A percentile compares a stretch with the other conserved stretches of the same genome.
These are phyloP conservation scores for Pittosporum tobira DNA, from an alignment of 129 eudicot species.

Conservation along the genomic window DNA sequence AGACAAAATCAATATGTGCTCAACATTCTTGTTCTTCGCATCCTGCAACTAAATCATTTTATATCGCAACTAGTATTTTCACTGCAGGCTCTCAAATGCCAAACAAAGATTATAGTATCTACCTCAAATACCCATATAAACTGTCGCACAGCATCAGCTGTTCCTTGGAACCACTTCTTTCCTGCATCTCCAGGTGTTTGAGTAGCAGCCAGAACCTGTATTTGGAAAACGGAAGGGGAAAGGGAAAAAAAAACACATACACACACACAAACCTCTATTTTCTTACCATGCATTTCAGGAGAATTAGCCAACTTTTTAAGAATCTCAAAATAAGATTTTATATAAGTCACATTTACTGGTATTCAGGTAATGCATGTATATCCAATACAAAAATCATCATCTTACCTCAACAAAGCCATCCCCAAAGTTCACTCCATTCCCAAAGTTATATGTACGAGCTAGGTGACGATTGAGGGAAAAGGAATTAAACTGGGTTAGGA, in stretches of 20 bases:
- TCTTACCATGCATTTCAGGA: no score
- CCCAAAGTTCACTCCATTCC: conserved; percentile 86
- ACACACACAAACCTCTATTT: no score
- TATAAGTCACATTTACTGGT: no score
- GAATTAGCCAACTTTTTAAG: neutral
- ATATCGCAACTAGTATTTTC: no score
- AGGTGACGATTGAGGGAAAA: conserved; percentile 94
- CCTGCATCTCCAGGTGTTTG: conserved; percentile 88
- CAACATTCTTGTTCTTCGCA: conserved; percentile 82
- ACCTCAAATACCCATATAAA: conserved; percentile 96
- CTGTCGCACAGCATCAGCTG: conserved; percentile 95
- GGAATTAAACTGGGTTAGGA: conserved; percentile 87
- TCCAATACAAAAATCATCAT: no score
- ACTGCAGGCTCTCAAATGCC: no score
- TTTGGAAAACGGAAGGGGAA: no score
- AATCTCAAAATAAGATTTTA: no score
- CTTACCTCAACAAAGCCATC: conserved; percentile 94
- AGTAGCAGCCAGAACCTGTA: conserved; percentile 91
- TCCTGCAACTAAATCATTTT: conserved; percentile 36
- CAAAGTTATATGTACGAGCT: conserved; percentile 84
- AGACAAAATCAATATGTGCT: conserved; percentile 69
- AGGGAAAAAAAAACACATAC: no score
- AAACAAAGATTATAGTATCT: neutral
- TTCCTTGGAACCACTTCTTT: conserved; percentile 95
- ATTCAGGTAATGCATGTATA: no score